phyloP scores from a whole-genome alignment of 495 filamentous ascomycete genomes.

The Aspergillus diversus region DNA sequence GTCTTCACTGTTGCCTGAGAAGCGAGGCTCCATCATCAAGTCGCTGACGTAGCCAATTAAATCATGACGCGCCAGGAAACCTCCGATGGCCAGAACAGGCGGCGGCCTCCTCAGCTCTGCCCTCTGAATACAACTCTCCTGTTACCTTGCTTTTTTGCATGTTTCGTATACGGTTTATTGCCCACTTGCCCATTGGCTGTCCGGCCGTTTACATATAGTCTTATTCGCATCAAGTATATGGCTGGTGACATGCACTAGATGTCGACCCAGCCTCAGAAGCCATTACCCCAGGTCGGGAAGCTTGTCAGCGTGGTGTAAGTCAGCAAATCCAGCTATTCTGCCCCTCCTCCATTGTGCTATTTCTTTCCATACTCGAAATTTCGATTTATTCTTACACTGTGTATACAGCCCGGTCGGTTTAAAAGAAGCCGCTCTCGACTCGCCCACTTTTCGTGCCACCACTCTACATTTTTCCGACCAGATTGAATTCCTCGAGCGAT shows the following conservation, averaged over 20 bases:
- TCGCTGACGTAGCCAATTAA: constrained; percentile 51
- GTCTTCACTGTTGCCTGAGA: constrained; percentile 22
- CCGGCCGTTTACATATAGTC: constrained; percentile 15
- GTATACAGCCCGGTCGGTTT: constrained; percentile 74
- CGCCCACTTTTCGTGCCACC: constrained; percentile 89
- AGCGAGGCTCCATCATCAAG: constrained; percentile 20
- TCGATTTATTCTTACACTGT: constrained; percentile 23
- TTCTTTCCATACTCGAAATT: not conserved
- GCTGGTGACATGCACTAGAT: constrained; percentile 50
- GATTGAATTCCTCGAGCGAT: constrained; percentile 87
- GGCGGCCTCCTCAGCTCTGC: constrained; percentile 25
- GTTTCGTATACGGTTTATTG: constrained; percentile 3
- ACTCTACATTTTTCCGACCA: constrained; percentile 89
- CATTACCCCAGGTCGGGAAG: constrained; percentile 54
- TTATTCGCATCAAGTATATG: constrained; percentile 41
- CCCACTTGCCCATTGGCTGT: constrained; percentile 10
- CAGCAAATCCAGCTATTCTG: not conserved
- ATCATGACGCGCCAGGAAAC: constrained; percentile 27
- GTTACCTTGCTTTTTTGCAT: constrained; percentile 18
- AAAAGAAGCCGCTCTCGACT: constrained; percentile 94
- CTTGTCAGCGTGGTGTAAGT: constrained; percentile 61
- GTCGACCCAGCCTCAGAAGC: constrained; percentile 48
- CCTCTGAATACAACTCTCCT: constrained; percentile 22
- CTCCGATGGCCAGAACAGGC: constrained; percentile 25
- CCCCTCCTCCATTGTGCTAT: not conserved